These are phyloP conservation scores for Waltergamsia citrina DNA, from an alignment of 2,329 filamentous ascomycete genomes.

Conservation along the genomic window DNA sequence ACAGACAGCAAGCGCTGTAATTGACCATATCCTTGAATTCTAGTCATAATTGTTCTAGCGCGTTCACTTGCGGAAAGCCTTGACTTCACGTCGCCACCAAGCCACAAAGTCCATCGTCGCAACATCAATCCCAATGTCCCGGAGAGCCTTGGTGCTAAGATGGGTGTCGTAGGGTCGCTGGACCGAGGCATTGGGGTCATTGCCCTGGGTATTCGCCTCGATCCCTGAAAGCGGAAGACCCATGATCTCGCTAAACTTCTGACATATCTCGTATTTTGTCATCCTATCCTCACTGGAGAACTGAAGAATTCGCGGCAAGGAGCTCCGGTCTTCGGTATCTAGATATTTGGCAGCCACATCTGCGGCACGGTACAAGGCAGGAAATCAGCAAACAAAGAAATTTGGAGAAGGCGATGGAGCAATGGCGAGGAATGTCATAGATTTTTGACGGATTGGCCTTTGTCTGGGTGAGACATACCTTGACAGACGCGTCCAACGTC, in stretches of 20 bases:
- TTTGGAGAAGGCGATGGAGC: background rate
- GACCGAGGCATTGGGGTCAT: constrained; percentile 61
- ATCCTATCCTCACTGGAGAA: constrained; percentile 79
- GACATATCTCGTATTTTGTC: constrained; percentile 86
- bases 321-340: constrained; percentile 29
- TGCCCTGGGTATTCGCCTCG: constrained; percentile 59
- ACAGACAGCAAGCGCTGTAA: too few species aligned
- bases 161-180: constrained; percentile 84
- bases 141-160: constrained; percentile 65
- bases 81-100: constrained; percentile 68
- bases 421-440: too few species aligned
- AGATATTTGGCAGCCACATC: constrained; percentile 67
- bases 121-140: constrained; percentile 66
- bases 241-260: constrained; percentile 70
- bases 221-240: constrained; percentile 62
- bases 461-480: constrained; percentile 30
- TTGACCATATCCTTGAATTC: too few species aligned
- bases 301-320: constrained; percentile 64
- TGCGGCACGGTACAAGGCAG: constrained; percentile 14
- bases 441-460: too few species aligned
- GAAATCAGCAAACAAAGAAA: background rate
- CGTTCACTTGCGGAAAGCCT: constrained; percentile 51
- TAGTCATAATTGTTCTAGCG: too few species aligned
- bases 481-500: constrained; percentile 73
- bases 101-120: constrained; percentile 63